These are phyloP conservation scores for Aristolochia fimbriata DNA, from an alignment of 164 flowering plant species.

Conservation along the genomic window DNA sequence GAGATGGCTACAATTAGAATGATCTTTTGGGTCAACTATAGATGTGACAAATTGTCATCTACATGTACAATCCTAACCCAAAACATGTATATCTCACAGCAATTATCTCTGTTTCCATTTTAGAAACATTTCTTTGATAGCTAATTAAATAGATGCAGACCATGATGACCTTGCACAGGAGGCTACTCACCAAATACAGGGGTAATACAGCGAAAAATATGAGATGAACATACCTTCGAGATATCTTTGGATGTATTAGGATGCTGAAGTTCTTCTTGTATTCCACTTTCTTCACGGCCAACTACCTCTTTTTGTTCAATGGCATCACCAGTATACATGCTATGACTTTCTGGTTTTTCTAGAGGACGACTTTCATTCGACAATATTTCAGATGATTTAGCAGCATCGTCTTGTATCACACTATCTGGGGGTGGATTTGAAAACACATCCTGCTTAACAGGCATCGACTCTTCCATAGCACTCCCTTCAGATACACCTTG, in stretches of 20 bases:
- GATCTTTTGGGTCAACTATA: too few species aligned
- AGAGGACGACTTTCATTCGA: constrained; percentile 21
- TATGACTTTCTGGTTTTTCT: constrained; percentile 5
- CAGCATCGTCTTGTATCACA: constrained; percentile 17
- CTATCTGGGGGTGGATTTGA: constrained; percentile 13
- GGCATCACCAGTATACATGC: constrained; percentile 10
- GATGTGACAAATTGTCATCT: too few species aligned
- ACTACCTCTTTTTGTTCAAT: constrained; percentile 17
- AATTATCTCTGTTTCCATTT: too few species aligned
- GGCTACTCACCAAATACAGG: too few species aligned
- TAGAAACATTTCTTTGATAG: too few species aligned
- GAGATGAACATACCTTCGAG: constrained; percentile 8
- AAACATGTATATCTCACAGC: too few species aligned
- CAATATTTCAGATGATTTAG: constrained; percentile 14
- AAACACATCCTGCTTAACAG: constrained; percentile 18
- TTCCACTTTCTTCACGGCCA: constrained; percentile 4
- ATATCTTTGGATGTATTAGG: constrained; percentile 8
- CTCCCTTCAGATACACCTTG: constrained; percentile 10
- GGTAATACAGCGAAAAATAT: background rate
- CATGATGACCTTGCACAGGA: too few species aligned
- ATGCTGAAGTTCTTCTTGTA: too few species aligned
- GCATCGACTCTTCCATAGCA: constrained; percentile 13
- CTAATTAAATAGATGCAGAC: too few species aligned
- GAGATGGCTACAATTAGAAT: too few species aligned
- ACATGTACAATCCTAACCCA: too few species aligned